These are phyloP conservation scores for Cladobotryum mycophilum DNA, from an alignment of 2,329 filamentous ascomycete genomes.

Conservation along the genomic window DNA sequence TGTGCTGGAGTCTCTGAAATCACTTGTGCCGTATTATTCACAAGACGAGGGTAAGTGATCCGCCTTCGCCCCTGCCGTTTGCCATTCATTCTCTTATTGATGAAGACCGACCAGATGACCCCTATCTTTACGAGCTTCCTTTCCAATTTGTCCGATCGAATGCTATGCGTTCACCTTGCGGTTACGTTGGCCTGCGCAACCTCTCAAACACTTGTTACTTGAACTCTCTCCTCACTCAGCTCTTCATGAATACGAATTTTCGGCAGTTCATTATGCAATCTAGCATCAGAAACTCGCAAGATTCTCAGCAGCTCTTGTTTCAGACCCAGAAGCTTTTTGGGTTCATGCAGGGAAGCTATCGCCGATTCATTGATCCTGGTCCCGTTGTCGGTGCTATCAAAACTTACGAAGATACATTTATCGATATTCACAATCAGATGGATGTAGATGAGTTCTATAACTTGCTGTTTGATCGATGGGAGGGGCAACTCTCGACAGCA, in stretches of 20 bases:
- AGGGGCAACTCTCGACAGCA: conserved; percentile 64
- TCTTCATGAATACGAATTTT: conserved; percentile 93
- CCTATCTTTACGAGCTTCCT: conserved; percentile 56
- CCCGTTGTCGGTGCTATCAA: conserved; percentile 69
- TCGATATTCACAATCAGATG: conserved; percentile 90
- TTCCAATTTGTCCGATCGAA: conserved; percentile 59
- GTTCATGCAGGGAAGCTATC: conserved; percentile 76
- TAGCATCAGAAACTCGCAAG: conserved; percentile 47
- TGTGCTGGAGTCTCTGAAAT: conserved; percentile 40
- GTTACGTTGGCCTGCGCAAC: conserved; percentile 86
- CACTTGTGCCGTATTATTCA: conserved; percentile 32
- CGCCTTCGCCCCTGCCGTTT: too few relatives aligned
- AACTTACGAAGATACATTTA: conserved; percentile 73
- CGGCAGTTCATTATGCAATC: conserved; percentile 72
- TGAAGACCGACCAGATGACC: conserved; percentile 27
- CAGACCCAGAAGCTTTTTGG: conserved; percentile 79
- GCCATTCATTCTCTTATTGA: not conserved
- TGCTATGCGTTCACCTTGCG: conserved; percentile 67
- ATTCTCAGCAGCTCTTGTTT: conserved; percentile 61
- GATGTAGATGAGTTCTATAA: conserved; percentile 98
- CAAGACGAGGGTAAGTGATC: conserved; percentile 33
- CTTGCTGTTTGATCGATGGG: conserved; percentile 84
- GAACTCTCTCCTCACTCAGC: conserved; percentile 87
- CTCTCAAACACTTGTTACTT: conserved; percentile 95
- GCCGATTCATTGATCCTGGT: conserved; percentile 66